A percentile compares a stretch with the other conserved stretches of the same genome.
Evolutionary conservation across 352 stramenopile species (phyloP).

Genomic region (Globisporangium emineosum): DNA sequence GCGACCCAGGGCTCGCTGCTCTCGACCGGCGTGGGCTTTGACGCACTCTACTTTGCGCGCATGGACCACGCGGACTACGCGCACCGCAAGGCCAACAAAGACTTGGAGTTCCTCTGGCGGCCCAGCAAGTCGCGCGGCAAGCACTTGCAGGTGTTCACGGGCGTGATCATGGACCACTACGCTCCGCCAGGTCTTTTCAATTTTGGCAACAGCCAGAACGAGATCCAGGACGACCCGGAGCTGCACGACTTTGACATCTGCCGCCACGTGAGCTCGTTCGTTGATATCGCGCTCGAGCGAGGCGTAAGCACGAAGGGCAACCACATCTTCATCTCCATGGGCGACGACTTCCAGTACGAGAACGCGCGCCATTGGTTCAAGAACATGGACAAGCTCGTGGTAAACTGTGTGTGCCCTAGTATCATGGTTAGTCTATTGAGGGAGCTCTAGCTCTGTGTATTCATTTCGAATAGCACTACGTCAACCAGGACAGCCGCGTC

Average conservation of each 20-base stretch:
- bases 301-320: conserved; percentile 69
- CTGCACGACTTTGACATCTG: conserved; percentile 91
- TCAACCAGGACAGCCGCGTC: conserved; percentile 88
- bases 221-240: conserved; percentile 83
- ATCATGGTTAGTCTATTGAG: too few relatives aligned
- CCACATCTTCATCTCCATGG: conserved; percentile 90
- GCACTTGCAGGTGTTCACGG: conserved; percentile 80
- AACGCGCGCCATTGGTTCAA: conserved; percentile 89
- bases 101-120: conserved; percentile 96
- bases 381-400: conserved; percentile 96
- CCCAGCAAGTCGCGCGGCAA: conserved; percentile 84
- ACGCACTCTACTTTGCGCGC: conserved; percentile 96
- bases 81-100: conserved; percentile 78
- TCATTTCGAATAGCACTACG: conserved; percentile 66
- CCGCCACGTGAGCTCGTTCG: conserved; percentile 78
- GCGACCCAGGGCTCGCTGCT: conserved; percentile 92
- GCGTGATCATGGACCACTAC: conserved; percentile 85
- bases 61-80: conserved; percentile 98
- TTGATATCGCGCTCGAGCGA: conserved; percentile 69
- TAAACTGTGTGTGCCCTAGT: too few relatives aligned
- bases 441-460: too few relatives aligned
- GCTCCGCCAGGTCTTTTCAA: conserved; percentile 69
- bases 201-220: conserved; percentile 60
- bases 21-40: conserved; percentile 90
- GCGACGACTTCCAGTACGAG: conserved; percentile 93